Evolutionary conservation across 2,329 filamentous ascomycete genomes (phyloP), one percentile per base, ranked within the genome.

Genomic region (Emmonsiellopsis sp.): DNA sequence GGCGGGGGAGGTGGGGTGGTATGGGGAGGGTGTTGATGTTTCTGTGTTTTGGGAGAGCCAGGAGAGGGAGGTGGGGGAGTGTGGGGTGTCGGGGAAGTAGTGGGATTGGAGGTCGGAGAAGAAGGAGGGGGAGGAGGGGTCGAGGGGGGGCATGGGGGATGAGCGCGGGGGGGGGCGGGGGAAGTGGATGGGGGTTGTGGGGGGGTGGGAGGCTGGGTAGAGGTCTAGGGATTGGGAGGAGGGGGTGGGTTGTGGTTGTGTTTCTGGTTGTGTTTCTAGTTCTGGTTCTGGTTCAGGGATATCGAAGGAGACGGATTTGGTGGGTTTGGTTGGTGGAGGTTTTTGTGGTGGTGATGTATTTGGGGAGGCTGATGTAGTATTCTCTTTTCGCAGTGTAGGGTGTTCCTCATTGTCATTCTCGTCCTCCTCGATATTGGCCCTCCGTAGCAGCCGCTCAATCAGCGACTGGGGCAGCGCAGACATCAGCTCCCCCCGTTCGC

Each of bases 31-130:
- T n/a, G n/a, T n/a, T n/a, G n/a, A n/a, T n/a, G n/a, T n/a, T n/a
- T n/a, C n/a, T n/a, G n/a, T n/a, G n/a, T n/a, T n/a, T n/a, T n/a
- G n/a, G n/a, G 85, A 83, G 81, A 97, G 93, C 92, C 92, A 98
- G 16, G 89, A 87, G 3, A 96, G 81, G 51, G 88, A 86, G 55
- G 85, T 84, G 0, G 91, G 90, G 69, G 96, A 89, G 52, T 90
- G 83, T 1, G 91, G 83, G 1, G 95, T 84, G 57, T 84, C 82
- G 10, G 93, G 91, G 71, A 96, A 98, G 79, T 95, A 98, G 70
- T 96, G 95, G 20, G 83, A 74, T 76, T 95, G 91, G 5, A 98
- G 82, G 54, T 88, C 85, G 46, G 81, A 73, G 54, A 97, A 83
- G 73, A 97, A 97, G 64, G 89, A 78, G 0, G 88, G 85, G 55